Evolutionary conservation across 305 asterid species (phyloP), one percentile per base, ranked within the genome.

Genomic region (Fraxinus sp.): DNA sequence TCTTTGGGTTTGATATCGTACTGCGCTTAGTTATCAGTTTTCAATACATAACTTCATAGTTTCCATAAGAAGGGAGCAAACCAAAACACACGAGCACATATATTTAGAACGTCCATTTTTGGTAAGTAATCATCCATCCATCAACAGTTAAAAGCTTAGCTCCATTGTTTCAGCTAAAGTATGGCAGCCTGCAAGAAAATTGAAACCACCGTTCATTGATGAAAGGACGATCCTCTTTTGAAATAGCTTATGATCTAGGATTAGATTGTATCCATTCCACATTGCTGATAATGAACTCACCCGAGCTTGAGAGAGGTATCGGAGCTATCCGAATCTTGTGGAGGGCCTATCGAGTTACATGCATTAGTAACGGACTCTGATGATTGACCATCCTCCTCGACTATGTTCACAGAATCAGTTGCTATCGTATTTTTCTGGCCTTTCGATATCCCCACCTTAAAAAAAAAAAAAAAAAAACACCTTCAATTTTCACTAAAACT

Each of bases 221-320:
- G 66, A n/a, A n/a, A 55, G 66, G 3, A 6, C n/a, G 64, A 52
- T 18, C 26, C 24, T 55, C 66, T 55, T 55, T n/a, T 24, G 5
- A 64, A 64, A 22, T 62, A 8, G 33, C 33, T 62, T 62, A 22
- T 2, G 13, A 5, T 20, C 5, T 62, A 22, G 26, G 32, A 62
- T 20, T 59, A 18, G 70, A 59, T 18, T 3, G 28, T 20, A 52
- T 52, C 22, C 20, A 52, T 52, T 52, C 20, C 57, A 13, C 59
- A 13, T 49, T 49, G 59, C 59, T 14, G n/a, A n/a, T 32, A 20
- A 44, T 30, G 11, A 68, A 81, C 97, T 87, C 82, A 93, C 98
- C 97, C 94, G 73, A 94, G 88, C 85, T 88, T 91, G 76, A 91
- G 97, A 76, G 92, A 92, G 0, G 87, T 93, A 79, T 92, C 97